Base-by-base conservation (phyloP, 2,329 filamentous ascomycete species). In the Neocatenulostroma microsporum region DNA sequence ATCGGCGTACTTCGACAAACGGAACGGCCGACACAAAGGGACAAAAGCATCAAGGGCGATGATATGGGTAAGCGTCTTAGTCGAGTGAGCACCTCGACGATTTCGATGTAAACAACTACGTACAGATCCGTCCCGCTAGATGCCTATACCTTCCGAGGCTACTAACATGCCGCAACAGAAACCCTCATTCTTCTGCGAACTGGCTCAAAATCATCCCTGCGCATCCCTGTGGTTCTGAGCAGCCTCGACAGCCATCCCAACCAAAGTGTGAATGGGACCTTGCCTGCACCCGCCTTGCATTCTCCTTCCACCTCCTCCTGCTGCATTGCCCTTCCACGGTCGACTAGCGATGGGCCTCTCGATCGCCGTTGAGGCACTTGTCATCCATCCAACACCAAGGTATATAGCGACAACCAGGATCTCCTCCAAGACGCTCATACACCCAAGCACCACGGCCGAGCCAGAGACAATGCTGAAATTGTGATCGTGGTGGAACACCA, bases 401-500 rank as follows among this genome's bases (percentile, higher is more conserved):
- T 31, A 31, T 5, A 31, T 18, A 17, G 20, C 8, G 17, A 31
- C 29, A 17, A 31, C 29, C 5, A 31, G 29, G 13, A 31, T 31
- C 29, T 31, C 29, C 29, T 31, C 29, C 29, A 31, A 8, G 9
- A 31, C 29, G 9, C 13, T 17, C 29, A 31, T 31, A 17, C 17
- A 17, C 17, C 13, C 29, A 17, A 17, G 29, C 29, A 31, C 29
- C 14, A 31, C 7, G 17, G 29, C 29, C 9, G 29, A 31, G 29
- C 29, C 29, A 17, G 12, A 7, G 29, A 31, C 17, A 20, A 31
- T 13, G 17, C 29, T 31, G 29, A 31, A 31, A 17, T 13, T 31
- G 17, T 31, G 29, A 17, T 15, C 20, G 29, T 31, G 29, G 17
- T 31, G 29, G 17, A 31, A 31, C 13, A 31, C 15, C 10, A 31